Evolutionary conservation across 495 filamentous ascomycete species (phyloP), one percentile per base, ranked within the genome.

Genomic region (Trichodelitschia bisporula): DNA sequence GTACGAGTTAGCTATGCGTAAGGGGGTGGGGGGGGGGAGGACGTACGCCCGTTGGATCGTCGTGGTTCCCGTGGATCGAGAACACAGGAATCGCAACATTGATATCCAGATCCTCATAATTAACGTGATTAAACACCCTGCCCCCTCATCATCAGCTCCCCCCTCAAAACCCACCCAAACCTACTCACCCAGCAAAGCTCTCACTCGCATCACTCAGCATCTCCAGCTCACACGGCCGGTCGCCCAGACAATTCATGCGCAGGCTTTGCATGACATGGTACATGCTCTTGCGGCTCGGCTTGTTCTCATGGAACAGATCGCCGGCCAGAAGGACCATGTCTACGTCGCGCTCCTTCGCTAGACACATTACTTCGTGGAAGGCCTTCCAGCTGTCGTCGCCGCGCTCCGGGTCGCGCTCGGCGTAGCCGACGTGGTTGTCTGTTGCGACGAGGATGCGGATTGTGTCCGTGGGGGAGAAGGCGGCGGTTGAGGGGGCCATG

Each of bases 281-380:
- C 75, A 99, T 79, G 19, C 80, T 63, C 42, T 91, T 89, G 26
- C 89, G 63, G n/a, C 78, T 90, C 3, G 86, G 86, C 45, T 90
- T 91, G 43, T 99, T 99, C 38, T 99, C 86, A 47, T 99, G 86
- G 51, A 99, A 99, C 1, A 99, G 62, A 44, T 99, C 86, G 16
- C 86, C 86, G 4, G 69, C 84, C 13, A 95, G 62, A 8, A 99
- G 60, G 4, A 99, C 72, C 89, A 95, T 93, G 52, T 99, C 86
- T 33, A 77, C 86, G 55, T 95, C 89, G 26, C 63, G 62, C 27
- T 76, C 65, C 47, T 72, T 78, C 6, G 83, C 86, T 10, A 95
- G 51, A 35, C 69, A 72, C 77, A 99, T 91, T 26, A 92, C 63
- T 47, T 99, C 86, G 42, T 95, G 72, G 52, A 99, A 99, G 31